These are phyloP conservation scores for Trichoderma asperelloides DNA, from an alignment of 495 filamentous ascomycete species.

Conservation along the genomic window DNA sequence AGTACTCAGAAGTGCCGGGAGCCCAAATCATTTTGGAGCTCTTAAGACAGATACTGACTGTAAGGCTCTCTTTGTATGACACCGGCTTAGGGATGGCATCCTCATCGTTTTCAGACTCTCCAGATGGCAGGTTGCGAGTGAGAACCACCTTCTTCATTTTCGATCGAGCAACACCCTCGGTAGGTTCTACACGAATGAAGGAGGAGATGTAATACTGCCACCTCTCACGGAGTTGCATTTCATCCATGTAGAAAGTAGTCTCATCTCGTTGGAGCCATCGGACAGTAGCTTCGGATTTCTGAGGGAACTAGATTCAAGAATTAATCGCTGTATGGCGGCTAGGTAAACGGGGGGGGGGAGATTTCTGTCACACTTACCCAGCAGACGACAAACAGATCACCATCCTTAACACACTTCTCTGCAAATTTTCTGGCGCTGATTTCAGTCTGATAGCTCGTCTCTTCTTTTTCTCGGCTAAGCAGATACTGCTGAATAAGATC, in stretches of 20 bases:
- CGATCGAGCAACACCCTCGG: constrained; percentile 66
- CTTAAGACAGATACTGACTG: constrained; percentile 70
- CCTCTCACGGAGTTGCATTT: constrained; percentile 46
- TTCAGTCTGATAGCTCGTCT: constrained; percentile 76
- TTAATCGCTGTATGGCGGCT: constrained; percentile 1
- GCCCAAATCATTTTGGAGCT: constrained; percentile 75
- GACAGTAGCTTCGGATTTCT: constrained; percentile 49
- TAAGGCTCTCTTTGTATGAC: constrained; percentile 62
- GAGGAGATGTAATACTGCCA: constrained; percentile 95
- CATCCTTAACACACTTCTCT: constrained; percentile 77
- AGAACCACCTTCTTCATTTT: constrained; percentile 60
- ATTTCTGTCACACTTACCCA: constrained; percentile 71
- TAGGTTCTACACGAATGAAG: constrained; percentile 78
- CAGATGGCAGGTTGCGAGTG: constrained; percentile 61
- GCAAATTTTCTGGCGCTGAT: constrained; percentile 80
- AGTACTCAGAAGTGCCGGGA: constrained; percentile 50
- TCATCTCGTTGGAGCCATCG: constrained; percentile 74
- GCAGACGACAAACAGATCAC: constrained; percentile 77
- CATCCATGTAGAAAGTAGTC: constrained; percentile 62
- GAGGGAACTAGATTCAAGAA: constrained; percentile 39
- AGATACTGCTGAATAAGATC: constrained; percentile 79
- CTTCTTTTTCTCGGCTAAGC: constrained; percentile 65
- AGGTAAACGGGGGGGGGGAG: neutral
- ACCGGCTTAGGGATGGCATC: constrained; percentile 44
- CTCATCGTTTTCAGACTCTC: constrained; percentile 36